phyloP scores from a whole-genome alignment of 345 rosid species.

The Tarenaya hassleriana region DNA sequence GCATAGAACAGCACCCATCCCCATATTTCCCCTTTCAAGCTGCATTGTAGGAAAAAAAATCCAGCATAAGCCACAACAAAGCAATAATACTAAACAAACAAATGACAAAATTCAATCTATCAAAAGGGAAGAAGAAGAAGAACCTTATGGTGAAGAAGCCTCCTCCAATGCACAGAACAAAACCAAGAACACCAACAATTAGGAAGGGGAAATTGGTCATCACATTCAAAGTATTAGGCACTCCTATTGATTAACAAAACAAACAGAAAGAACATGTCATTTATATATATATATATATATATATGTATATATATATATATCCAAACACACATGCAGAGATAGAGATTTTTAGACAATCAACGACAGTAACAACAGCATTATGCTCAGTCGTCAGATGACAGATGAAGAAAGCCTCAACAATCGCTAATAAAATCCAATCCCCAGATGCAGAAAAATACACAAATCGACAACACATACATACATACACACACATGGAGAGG shows the following conservation, averaged over 20 bases:
- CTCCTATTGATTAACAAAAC: slow-evolving; percentile 40
- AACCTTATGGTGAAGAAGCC: slow-evolving; percentile 64
- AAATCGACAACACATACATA: no score
- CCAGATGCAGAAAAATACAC: no score
- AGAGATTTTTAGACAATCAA: no score
- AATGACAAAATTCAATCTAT: background rate
- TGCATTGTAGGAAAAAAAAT: slow-evolving; percentile 21
- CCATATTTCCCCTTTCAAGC: slow-evolving; percentile 69
- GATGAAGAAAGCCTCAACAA: no score
- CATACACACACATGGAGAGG: no score
- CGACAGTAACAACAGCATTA: no score
- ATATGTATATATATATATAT: no score
- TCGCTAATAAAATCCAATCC: no score
- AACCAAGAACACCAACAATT: slow-evolving; percentile 70
- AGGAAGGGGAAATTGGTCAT: slow-evolving; percentile 80
- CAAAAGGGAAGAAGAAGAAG: background rate
- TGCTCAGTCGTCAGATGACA: no score
- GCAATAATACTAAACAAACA: slow-evolving; percentile 4
- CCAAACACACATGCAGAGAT: no score
- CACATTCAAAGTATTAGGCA: slow-evolving; percentile 84
- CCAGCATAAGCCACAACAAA: slow-evolving; percentile 8
- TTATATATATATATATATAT: background rate
- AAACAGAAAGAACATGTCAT: slow-evolving; percentile 20
- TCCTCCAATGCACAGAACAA: slow-evolving; percentile 63
- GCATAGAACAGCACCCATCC: slow-evolving; percentile 78